A percentile compares a stretch with the other conserved stretches of the same genome.
These are phyloP conservation scores for Lepidium africanum DNA, from an alignment of 345 rosid species.

Conservation along the genomic window DNA sequence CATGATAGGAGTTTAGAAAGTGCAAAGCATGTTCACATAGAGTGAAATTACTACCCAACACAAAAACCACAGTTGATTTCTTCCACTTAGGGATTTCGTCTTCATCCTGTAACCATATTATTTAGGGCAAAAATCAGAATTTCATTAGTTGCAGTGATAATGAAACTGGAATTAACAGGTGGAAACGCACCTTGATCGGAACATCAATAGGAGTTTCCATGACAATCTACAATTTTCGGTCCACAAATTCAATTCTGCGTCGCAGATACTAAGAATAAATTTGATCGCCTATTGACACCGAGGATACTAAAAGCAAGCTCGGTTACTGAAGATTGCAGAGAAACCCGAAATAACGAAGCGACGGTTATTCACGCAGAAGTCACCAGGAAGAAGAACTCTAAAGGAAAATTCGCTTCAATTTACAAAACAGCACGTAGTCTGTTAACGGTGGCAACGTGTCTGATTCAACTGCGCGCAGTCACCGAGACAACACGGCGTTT, in stretches of 20 bases:
- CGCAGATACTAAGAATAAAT: too few species aligned
- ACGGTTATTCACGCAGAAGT: too few species aligned
- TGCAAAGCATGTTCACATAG: neutral
- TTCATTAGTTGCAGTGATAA: neutral
- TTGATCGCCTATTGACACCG: too few species aligned
- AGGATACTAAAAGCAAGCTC: too few species aligned
- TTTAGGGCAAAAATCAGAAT: neutral
- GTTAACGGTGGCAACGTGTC: neutral
- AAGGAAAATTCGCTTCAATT: too few species aligned
- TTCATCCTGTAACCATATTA: slow-evolving; percentile 40
- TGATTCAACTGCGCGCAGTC: neutral
- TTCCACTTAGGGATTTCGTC: slow-evolving; percentile 37
- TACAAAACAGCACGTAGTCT: too few species aligned
- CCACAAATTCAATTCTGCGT: too few species aligned
- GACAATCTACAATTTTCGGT: neutral
- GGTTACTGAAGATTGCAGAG: too few species aligned
- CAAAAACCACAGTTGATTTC: slow-evolving; percentile 76
- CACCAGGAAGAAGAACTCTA: too few species aligned
- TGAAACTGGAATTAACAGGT: neutral
- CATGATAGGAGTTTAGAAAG: neutral
- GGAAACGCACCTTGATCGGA: slow-evolving; percentile 38
- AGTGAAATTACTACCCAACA: slow-evolving; percentile 49
- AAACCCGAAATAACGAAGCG: too few species aligned
- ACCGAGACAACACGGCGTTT: neutral
- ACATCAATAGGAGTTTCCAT: slow-evolving; percentile 52